Evolutionary conservation across 2,329 filamentous ascomycete species (phyloP), one percentile per base, ranked within the genome.

Genomic region (Monilinia fructicola): DNA sequence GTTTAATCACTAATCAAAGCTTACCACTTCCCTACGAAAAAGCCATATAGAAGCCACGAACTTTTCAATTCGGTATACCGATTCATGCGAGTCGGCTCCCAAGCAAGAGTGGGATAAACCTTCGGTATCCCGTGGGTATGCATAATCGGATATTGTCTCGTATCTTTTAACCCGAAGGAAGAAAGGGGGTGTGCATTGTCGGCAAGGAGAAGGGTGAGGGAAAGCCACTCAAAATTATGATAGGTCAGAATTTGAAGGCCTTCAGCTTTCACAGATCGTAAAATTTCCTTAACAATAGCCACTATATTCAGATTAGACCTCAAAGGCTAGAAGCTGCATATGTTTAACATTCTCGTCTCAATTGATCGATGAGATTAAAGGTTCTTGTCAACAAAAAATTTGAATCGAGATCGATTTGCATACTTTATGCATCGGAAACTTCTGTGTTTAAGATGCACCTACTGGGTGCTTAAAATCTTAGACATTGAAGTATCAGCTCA

Each of bases 401-500:
- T 21, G 53, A 38, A 40, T 55, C n/a, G 31, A 55, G 31, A 55
- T 55, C 31, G 21, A 54, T 38, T 54, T 38, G 31, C 31, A 54
- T 40, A 38, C 53, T 54, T 23, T 26, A 54, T 18, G 14, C 44
- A 50, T 60, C 21, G 58, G 28, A 26, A 31, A 38, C 26, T 48
- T 18, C 38, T 23, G 12, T 60, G 46, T 60, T 60, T 18, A 26
- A 50, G 56, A 50, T 60, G 56, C 44, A 50, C 53, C 52, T 54
- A 35, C 52, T 54, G 9, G 28, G 28, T 54, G 48, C 48, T 58
- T n/a, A 23, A 38, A 26, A 26, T 50, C 58, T 50, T 50, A 50
- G 44, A 60, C 44, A 59, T 35, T 35, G 42, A 35, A 59, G 54
- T 48, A 46, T 59, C 42, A 48, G 55, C 55, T 59, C 31, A 16